Evolutionary conservation across 2,329 filamentous ascomycete genomes (phyloP), one percentile per base, ranked within the genome.

Genomic region (Colletotrichum tropicicola): DNA sequence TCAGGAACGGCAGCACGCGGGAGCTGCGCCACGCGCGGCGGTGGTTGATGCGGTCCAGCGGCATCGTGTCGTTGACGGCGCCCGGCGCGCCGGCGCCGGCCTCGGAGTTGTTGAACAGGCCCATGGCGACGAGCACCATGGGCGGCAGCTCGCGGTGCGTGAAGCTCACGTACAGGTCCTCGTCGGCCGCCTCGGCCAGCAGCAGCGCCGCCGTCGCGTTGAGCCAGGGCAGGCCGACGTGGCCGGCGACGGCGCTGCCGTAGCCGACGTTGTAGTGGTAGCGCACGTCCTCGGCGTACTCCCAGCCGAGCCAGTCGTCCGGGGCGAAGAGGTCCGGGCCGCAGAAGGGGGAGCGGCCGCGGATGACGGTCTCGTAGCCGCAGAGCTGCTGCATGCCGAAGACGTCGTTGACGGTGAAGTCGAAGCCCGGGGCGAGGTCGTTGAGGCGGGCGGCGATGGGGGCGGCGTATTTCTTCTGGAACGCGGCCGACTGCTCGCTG

Each of bases 121-220:
- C 89, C 75, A 92, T 82, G 0, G 89, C 88, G 1, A 91, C 89
- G 2, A 89, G 77, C 1, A 91, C 87, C 63, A 87, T 89, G 1
- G 90, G 89, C 2, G 89, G 89, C 3, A 92, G 78, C 73, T 92
- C 89, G 19, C 89, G 86, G 73, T 92, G 89, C 0, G 89, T 91
- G 77, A 92, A 92, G 55, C 87, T 89, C 41, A 91, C 81, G 71
- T 89, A 90, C 7, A 92, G 79, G 59, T 91, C 87, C 70, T 91
- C 83, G 12, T 71, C 74, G 5, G 71, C 72, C 6, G 75, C 72
- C 0, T 74, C 68, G 1, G 73, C 69, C 55, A 87, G 71, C 9
- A 89, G 77, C 0, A 87, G 77, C 9, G 77, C 70, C 0, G 87
- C 80, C 0, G 88, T 89, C 0, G 88, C 85, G 67, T 90, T 90